These are phyloP conservation scores for Agarophyton chilense DNA, from an alignment of 23 red algal genomes.

Conservation along the genomic window DNA sequence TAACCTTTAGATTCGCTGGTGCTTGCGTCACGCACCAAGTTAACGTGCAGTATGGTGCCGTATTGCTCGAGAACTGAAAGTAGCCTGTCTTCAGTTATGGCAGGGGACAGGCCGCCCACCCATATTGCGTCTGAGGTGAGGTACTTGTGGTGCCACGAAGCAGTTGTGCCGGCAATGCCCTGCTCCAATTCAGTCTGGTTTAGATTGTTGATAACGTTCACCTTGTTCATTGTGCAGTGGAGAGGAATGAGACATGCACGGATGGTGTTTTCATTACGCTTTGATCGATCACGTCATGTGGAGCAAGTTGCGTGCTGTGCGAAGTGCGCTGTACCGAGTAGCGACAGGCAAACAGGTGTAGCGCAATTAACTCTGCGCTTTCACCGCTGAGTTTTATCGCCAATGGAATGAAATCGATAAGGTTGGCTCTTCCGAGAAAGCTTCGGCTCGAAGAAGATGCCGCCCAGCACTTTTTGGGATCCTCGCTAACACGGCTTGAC, in stretches of 20 bases:
- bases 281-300: background rate
- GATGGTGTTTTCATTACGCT: background rate
- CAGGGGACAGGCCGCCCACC: slow-evolving; percentile 68
- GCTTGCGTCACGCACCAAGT: slow-evolving; percentile 73
- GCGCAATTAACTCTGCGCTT: background rate
- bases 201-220: slow-evolving; percentile 49
- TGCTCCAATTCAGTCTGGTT: slow-evolving; percentile 64
- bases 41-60: slow-evolving; percentile 64
- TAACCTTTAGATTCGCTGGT: slow-evolving; percentile 74
- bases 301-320: background rate
- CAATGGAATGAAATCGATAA: background rate
- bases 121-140: slow-evolving; percentile 60
- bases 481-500: no score
- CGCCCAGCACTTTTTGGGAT: no score
- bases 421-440: background rate
- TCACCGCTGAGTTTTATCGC: background rate
- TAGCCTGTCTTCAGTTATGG: slow-evolving; percentile 73
- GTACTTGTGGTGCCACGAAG: slow-evolving; percentile 87
- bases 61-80: slow-evolving; percentile 84
- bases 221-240: slow-evolving; percentile 50
- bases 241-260: background rate
- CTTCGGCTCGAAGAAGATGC: background rate
- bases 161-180: slow-evolving; percentile 64
- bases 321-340: background rate
- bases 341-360: background rate